Conservation (phyloP, 208 protist genomes). For the Acanthamoeba sp. region DNA sequence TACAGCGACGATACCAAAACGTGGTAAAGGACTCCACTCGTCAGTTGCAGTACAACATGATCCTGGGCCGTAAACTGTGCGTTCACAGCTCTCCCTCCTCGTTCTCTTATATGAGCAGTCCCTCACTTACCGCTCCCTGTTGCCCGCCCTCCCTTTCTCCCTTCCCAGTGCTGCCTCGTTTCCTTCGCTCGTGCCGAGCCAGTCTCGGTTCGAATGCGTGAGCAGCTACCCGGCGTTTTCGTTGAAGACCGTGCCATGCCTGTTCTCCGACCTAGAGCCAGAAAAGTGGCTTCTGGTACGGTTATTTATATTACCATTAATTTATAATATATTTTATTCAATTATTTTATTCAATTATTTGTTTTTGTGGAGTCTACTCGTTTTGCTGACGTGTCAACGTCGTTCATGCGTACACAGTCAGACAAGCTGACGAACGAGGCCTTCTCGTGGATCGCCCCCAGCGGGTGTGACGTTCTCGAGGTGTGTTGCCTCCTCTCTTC, state of each 20-base stretch:
- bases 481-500: background rate
- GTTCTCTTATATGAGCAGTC: too few relatives aligned
- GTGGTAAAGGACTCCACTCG: constrained; percentile 63
- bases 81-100: background rate
- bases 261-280: constrained; percentile 41
- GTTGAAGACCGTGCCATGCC: constrained; percentile 50
- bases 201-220: constrained; percentile 29
- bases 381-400: background rate
- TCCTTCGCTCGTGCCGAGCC: constrained; percentile 5
- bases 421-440: constrained; percentile 27
- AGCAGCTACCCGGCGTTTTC: constrained; percentile 54
- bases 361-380: too few relatives aligned
- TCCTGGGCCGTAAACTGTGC: constrained; percentile 63
- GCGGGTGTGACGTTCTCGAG: constrained; percentile 61
- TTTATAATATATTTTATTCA: too few relatives aligned
- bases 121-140: too few relatives aligned
- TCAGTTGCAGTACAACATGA: constrained; percentile 70
- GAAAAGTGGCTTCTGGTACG: constrained; percentile 48
- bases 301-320: too few relatives aligned
- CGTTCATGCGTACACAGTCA: background rate
- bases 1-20: constrained; percentile 67
- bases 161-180: background rate
- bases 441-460: constrained; percentile 43
- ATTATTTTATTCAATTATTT: too few relatives aligned
- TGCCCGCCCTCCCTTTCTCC: background rate